A percentile compares a stretch with the other conserved stretches of the same genome.
Conservation (phyloP, 306 rosid genomes). For the Vachellia collinsii region DNA sequence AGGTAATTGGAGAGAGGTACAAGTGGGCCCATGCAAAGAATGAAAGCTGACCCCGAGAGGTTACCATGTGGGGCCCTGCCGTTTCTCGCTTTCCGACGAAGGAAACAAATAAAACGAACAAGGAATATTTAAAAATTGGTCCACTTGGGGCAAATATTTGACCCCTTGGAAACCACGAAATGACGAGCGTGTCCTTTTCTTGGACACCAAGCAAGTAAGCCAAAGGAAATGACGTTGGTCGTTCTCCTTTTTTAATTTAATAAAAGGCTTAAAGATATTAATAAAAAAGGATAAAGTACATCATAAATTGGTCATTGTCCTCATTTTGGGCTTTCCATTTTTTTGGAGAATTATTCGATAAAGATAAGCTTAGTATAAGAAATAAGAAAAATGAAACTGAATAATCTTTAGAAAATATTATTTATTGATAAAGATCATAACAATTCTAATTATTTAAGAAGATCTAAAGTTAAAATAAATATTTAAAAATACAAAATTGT, state of each 20-base stretch:
- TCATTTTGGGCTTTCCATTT: not conserved
- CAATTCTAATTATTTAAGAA: too few species aligned
- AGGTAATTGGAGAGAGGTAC: not conserved
- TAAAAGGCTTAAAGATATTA: too few species aligned
- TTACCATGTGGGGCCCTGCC: conserved; percentile 31
- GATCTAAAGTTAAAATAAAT: too few species aligned
- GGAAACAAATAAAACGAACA: conserved; percentile 11
- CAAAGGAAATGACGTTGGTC: not conserved
- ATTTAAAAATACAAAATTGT: too few species aligned
- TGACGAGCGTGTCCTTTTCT: conserved; percentile 35
- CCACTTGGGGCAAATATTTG: not conserved
- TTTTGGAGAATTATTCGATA: too few species aligned
- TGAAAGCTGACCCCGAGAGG: not conserved
- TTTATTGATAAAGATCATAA: too few species aligned
- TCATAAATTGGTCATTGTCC: too few species aligned
- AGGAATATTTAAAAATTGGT: not conserved
- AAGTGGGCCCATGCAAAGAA: conserved; percentile 22
- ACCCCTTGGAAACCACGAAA: conserved; percentile 9
- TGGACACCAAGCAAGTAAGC: conserved; percentile 26
- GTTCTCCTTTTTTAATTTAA: not conserved
- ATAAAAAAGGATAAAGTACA: too few species aligned
- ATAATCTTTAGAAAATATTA: too few species aligned
- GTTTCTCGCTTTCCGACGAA: conserved; percentile 40
- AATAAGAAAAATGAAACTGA: too few species aligned
- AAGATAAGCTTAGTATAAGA: too few species aligned